Conservation (phyloP, 1,139 yeast genomes). For the Protomyces gravidus region DNA sequence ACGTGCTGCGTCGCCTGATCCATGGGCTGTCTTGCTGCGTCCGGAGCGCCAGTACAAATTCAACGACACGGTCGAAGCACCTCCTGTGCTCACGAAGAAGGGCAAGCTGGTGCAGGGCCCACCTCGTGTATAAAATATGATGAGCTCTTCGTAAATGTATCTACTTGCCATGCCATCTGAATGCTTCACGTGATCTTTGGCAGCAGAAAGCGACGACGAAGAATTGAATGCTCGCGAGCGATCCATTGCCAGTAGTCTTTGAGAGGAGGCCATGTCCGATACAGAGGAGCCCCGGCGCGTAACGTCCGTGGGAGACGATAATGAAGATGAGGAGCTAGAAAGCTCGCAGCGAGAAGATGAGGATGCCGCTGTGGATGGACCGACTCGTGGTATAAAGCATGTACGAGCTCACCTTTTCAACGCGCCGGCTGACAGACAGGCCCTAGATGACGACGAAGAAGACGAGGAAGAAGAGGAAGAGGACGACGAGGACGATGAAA, state of each 20-base stretch:
- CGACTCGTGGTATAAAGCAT: constrained; percentile 10
- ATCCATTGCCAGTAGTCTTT: too few relatives aligned
- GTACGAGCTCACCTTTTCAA: background rate
- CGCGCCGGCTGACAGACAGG: background rate
- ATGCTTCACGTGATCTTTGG: background rate
- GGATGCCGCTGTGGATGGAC: background rate
- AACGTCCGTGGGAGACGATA: too few relatives aligned
- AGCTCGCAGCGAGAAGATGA: background rate
- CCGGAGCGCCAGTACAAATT: constrained; percentile 26
- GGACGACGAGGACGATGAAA: constrained; percentile 38
- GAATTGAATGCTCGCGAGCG: too few relatives aligned
- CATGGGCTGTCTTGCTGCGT: constrained; percentile 25
- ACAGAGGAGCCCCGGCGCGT: too few relatives aligned
- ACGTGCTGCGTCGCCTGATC: constrained; percentile 22
- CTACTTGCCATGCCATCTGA: background rate
- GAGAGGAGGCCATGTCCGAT: too few relatives aligned
- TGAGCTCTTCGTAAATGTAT: background rate
- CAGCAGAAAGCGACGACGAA: too few relatives aligned
- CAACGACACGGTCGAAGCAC: constrained; percentile 23
- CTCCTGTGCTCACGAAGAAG: constrained; percentile 13
- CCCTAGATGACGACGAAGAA: constrained; percentile 34
- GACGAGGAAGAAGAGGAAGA: constrained; percentile 37
- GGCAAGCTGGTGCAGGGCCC: constrained; percentile 11
- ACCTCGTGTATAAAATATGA: background rate
- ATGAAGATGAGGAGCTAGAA: background rate